Evolutionary conservation across 2,329 filamentous ascomycete species (phyloP), one percentile per base, ranked within the genome.

Genomic region (Dactylellina cionopaga): DNA sequence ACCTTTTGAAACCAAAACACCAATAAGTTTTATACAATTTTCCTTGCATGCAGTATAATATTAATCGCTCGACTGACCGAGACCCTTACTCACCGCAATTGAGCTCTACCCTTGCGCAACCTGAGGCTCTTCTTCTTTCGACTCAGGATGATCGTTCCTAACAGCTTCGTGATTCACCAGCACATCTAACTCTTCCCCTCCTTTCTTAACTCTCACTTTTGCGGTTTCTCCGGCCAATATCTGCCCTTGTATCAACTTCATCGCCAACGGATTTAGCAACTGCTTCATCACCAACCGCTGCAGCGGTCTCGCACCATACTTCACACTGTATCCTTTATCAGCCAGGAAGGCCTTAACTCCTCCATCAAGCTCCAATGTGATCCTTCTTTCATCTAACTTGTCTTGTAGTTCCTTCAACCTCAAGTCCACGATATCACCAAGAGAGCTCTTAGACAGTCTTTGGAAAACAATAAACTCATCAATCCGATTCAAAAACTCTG

Each of bases 401-500:
- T 83, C 82, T 80, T 97, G 93, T 5, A 98, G 84, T 81, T 98
- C 95, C 73, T 85, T 86, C 49, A 98, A 84, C 29, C 95, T 88
- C 75, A 98, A 97, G 78, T 98, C 92, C 51, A 97, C 92, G 75
- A 98, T 98, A 78, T 96, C 93, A 27, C 92, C 86, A 64, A 98
- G 85, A 13, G 94, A 93, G 15, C 85, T 83, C 27, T 85, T 85
- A 0, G 92, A 91, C 1, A 98, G 86, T 6, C 94, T 87, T 81
- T 93, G 94, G 85, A 98, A 98, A 78, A 98, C 83, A 80, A 98
- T 97, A 82, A 98, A 97, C 73, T 96, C 94, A 80, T 98, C 94
- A 74, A 98, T 92, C 17, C 95, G 88, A 82, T 99, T 98, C 75
- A 98, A 86, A 84, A 98, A 99, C 80, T 98, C 95, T 2, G 95